Evolutionary conservation across 768 basidiomycete species (phyloP), one percentile per base, ranked within the genome.

Genomic region (Podaxis rugospora): DNA sequence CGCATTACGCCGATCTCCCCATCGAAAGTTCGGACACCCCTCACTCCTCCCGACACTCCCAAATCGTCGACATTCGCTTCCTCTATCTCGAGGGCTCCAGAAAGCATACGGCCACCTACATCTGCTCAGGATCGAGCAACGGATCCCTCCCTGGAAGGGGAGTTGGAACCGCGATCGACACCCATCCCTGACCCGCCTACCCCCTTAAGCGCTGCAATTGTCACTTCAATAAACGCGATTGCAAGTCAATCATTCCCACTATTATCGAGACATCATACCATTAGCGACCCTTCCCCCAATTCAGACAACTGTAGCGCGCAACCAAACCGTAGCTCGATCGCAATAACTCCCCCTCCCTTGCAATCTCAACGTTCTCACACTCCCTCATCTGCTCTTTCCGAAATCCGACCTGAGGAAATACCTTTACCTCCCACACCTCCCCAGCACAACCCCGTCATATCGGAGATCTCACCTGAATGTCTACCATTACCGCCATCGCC

Each of bases 31-130:
- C 66, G 69, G 62, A 72, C 72, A 21, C 74, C 74, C 46, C 72
- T 73, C 55, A 75, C 74, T 9, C 74, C 74, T 3, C 74, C 74
- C 11, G 73, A 71, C 27, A 73, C 74, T 11, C 73, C 71, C 13
- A 68, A 68, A 59, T 50, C 55, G 7, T 46, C 60, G 51, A 16
- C 63, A 25, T 59, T 55, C 60, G 6, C 57, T 56, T n/a, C 58
- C 37, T 35, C 35, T 49, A 4, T 40, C 51, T 2, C 56, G 54
- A 16, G 21, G 11, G 4, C 59, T 23, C 4, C 27, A 28, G 46
- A 5, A 10, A 37, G 21, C 28, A 2, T n/a, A 23, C 5, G 18
- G n/a, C 44, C 18, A 14, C 32, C 25, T 14, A 18, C 44, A 9
- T 14, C 21, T 1, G 25, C 42, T 23, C 44, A 23, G 52, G 44